Conservation (phyloP, 805 yeast genomes). For the Kazachstania bromeliacearum region DNA sequence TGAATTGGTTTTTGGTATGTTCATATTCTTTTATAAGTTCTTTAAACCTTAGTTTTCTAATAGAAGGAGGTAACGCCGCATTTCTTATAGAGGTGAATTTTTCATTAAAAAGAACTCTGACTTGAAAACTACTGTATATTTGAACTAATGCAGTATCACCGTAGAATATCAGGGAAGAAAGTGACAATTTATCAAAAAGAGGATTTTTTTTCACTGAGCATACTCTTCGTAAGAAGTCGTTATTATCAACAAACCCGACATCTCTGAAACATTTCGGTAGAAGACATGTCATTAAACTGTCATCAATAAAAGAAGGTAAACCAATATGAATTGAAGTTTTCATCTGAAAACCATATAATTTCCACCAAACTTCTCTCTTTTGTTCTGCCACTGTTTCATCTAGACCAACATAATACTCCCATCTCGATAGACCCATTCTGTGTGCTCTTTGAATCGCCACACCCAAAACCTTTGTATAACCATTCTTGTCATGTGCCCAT, state of each 20-base stretch:
- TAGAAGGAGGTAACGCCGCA: constrained; percentile 15
- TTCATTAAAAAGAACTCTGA: constrained; percentile 18
- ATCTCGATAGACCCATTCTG: constrained; percentile 23
- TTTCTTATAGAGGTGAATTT: constrained; percentile 23
- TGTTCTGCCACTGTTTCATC: constrained; percentile 24
- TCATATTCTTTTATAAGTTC: constrained; percentile 15
- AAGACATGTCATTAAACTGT: constrained; percentile 18
- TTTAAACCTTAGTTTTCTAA: constrained; percentile 11
- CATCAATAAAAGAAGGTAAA: constrained; percentile 16
- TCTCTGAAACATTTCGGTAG: constrained; percentile 19
- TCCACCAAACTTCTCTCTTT: constrained; percentile 26
- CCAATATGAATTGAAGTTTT: constrained; percentile 11
- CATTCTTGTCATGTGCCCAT: constrained; percentile 21
- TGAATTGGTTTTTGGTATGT: constrained; percentile 9
- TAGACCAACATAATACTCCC: constrained; percentile 30
- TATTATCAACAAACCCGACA: constrained; percentile 18
- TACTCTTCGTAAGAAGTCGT: constrained; percentile 13
- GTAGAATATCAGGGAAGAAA: constrained; percentile 11
- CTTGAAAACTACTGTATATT: constrained; percentile 15
- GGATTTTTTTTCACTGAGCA: constrained; percentile 5
- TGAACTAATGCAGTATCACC: constrained; percentile 16
- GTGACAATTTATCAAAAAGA: constrained; percentile 12
- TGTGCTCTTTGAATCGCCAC: constrained; percentile 18
- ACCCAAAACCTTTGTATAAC: constrained; percentile 15
- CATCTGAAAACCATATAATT: constrained; percentile 21